Percentiles rank a stretch among this genome's conserved stretches.
These are phyloP conservation scores for Phlebiopsis gigantea DNA, from an alignment of 768 basidiomycete species.

Conservation along the genomic window DNA sequence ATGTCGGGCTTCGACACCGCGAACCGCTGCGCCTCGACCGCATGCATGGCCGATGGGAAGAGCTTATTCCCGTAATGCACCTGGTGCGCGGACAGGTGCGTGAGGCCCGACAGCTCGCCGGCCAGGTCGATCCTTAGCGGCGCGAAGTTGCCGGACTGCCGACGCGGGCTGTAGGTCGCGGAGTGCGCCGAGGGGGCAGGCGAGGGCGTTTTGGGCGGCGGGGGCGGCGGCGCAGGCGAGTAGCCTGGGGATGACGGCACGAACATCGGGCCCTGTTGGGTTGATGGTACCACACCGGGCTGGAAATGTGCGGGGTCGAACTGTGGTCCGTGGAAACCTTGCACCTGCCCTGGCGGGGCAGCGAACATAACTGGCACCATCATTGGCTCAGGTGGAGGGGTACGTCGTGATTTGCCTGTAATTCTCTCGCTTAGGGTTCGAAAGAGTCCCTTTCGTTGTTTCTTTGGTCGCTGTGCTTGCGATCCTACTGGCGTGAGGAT, in stretches of 20 bases:
- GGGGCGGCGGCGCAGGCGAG: neutral
- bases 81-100: slow-evolving; percentile 62
- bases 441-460: slow-evolving; percentile 37
- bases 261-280: neutral
- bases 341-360: neutral
- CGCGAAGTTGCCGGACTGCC: slow-evolving; percentile 13
- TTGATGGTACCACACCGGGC: neutral
- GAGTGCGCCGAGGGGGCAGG: neutral
- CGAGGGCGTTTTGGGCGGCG: neutral
- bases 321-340: neutral
- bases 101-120: slow-evolving; percentile 40
- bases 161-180: neutral
- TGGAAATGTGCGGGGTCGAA: neutral
- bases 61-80: slow-evolving; percentile 48
- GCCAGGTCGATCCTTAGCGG: slow-evolving; percentile 16
- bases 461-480: slow-evolving; percentile 19
- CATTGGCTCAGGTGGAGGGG: neutral
- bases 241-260: neutral
- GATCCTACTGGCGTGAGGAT: neutral
- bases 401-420: neutral
- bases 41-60: slow-evolving; percentile 69
- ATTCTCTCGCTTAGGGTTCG: slow-evolving; percentile 35
- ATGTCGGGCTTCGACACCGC: slow-evolving; percentile 42
- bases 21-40: slow-evolving; percentile 76
- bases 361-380: neutral